A percentile compares a stretch with the other conserved stretches of the same genome.
These are phyloP conservation scores for Trichoderma sp. DNA, from an alignment of 2,329 filamentous ascomycete species.

Conservation along the genomic window DNA sequence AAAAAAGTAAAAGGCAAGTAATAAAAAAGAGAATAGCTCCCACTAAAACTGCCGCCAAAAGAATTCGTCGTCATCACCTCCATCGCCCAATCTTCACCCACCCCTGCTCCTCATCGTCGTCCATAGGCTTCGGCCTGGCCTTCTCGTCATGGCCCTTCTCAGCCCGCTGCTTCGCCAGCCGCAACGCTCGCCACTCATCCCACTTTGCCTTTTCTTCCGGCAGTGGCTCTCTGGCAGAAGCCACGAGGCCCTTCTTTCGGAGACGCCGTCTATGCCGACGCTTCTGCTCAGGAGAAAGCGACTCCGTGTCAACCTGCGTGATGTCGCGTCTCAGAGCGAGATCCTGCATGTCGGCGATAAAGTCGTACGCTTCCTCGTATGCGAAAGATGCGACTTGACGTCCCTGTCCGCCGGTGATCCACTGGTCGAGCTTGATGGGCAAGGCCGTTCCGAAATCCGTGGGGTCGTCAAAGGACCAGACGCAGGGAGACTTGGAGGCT, in stretches of 20 bases:
- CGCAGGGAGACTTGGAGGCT: conserved; percentile 42
- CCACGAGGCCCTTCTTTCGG: conserved; percentile 47
- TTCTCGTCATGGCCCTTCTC: conserved; percentile 42
- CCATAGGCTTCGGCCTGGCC: conserved; percentile 37
- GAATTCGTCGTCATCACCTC: background rate
- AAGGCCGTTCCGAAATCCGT: conserved; percentile 60
- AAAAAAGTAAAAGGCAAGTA: background rate
- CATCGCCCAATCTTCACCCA: conserved; percentile 30
- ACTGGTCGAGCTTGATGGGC: conserved; percentile 64
- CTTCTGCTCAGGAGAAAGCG: conserved; percentile 49
- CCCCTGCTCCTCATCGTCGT: conserved; percentile 27
- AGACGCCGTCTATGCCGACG: conserved; percentile 53
- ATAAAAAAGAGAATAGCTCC: background rate
- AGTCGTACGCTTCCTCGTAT: conserved; percentile 49
- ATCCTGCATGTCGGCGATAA: conserved; percentile 51
- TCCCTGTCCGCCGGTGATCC: conserved; percentile 55
- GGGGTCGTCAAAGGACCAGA: conserved; percentile 60
- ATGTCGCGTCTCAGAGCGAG: conserved; percentile 47
- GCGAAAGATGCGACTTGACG: conserved; percentile 41
- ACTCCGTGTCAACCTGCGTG: conserved; percentile 44
- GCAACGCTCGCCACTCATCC: conserved; percentile 47
- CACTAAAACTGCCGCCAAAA: background rate
- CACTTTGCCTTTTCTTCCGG: conserved; percentile 46
- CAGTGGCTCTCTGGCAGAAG: conserved; percentile 38
- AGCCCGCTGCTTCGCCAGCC: conserved; percentile 43